A percentile compares a stretch with the other conserved stretches of the same genome.
phyloP scores from a whole-genome alignment of 202 grass and related monocot species.

The Zizania palustris region DNA sequence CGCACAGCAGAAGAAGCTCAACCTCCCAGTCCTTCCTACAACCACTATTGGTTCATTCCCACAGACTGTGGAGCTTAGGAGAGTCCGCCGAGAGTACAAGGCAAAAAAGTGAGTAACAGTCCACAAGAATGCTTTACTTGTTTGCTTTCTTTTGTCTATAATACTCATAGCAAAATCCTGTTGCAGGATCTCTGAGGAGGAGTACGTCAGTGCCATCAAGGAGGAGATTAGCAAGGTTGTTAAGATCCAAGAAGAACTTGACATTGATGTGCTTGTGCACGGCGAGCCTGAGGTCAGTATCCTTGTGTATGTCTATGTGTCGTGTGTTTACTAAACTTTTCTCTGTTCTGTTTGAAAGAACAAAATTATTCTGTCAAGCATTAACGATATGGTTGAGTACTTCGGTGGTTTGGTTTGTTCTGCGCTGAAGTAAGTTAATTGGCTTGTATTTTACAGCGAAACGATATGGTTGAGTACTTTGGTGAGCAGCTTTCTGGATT shows the following conservation, averaged over 20 bases:
- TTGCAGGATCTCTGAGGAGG: constrained; percentile 80
- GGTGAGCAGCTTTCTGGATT: constrained; percentile 97
- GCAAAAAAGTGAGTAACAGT: constrained; percentile 69
- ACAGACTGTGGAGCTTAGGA: constrained; percentile 92
- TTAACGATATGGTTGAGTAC: no score
- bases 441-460: constrained; percentile 63
- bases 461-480: constrained; percentile 99
- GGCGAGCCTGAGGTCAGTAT: constrained; percentile 90
- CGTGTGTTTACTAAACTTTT: constrained; percentile 22
- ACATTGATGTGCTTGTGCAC: constrained; percentile 96
- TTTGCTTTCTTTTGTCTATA: constrained; percentile 14
- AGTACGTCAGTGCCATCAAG: constrained; percentile 79
- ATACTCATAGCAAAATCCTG: constrained; percentile 34
- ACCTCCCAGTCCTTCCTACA: constrained; percentile 85
- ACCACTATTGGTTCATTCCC: constrained; percentile 97
- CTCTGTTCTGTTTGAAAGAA: no score
- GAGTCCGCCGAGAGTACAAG: constrained; percentile 91
- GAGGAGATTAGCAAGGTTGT: constrained; percentile 97
- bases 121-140: not conserved
- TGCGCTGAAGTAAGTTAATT: not conserved
- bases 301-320: not conserved
- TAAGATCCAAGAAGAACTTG: constrained; percentile 96
- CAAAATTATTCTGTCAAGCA: no score
- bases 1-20: constrained; percentile 95
- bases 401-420: no score